These are phyloP conservation scores for Candida odintsovae DNA, from an alignment of 805 yeast genomes.

Conservation along the genomic window DNA sequence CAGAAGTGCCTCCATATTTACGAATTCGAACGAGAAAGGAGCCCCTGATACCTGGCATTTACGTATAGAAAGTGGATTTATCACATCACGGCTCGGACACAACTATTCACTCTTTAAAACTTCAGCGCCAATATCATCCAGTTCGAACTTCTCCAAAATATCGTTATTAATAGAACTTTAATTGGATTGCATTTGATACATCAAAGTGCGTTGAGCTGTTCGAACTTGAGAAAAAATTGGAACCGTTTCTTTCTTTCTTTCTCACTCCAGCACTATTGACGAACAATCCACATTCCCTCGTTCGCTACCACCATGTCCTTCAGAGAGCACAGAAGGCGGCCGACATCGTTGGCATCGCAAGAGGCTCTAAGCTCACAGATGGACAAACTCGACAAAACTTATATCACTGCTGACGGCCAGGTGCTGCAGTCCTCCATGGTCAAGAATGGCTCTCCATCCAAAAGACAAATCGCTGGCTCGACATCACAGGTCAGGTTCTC, in stretches of 20 bases:
- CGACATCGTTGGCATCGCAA: constrained; percentile 23
- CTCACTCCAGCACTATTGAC: not conserved
- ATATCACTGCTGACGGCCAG: constrained; percentile 22
- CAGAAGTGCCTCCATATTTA: no score
- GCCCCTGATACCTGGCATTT: not conserved
- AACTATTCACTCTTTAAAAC: not conserved
- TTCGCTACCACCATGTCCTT: constrained; percentile 13
- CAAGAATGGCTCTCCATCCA: constrained; percentile 23
- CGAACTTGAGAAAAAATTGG: not conserved
- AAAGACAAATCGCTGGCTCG: constrained; percentile 21
- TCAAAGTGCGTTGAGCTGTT: not conserved
- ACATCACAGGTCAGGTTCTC: constrained; percentile 25
- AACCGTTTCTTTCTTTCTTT: not conserved
- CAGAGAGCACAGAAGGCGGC: constrained; percentile 20
- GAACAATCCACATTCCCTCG: not conserved
- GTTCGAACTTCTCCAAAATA: no score
- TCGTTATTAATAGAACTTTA: not conserved
- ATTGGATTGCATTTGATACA: not conserved
- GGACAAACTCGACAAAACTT: constrained; percentile 11
- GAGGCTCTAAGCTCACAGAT: constrained; percentile 2
- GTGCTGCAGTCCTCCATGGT: constrained; percentile 24
- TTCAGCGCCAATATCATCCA: no score
- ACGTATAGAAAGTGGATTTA: no score
- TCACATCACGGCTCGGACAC: not conserved
- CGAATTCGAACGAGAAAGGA: not conserved